phyloP scores from a whole-genome alignment of 2,329 filamentous ascomycete species.

The Helminthosporium solani region DNA sequence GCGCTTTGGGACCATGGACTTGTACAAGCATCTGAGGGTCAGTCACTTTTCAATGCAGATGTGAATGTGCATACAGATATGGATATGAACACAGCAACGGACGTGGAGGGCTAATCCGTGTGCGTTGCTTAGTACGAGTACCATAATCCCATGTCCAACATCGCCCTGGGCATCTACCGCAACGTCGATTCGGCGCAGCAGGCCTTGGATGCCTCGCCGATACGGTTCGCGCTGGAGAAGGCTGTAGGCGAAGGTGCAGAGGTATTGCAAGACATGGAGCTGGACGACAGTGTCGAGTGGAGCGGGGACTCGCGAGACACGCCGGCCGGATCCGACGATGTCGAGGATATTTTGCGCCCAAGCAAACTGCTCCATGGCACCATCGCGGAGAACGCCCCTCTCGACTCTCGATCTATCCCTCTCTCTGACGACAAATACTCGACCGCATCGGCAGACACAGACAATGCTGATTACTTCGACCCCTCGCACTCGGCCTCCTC shows the following conservation, averaged over 20 bases:
- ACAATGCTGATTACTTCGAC: too few relatives aligned
- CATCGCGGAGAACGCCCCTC: background rate
- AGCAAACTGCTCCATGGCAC: slow-evolving; percentile 12
- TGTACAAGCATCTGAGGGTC: slow-evolving; percentile 49
- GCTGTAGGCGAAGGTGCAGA: slow-evolving; percentile 7
- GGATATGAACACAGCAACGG: too few relatives aligned
- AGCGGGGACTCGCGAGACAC: background rate
- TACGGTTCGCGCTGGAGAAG: slow-evolving; percentile 49
- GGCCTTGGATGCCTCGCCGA: slow-evolving; percentile 47
- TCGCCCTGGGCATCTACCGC: slow-evolving; percentile 50
- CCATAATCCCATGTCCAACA: slow-evolving; percentile 44
- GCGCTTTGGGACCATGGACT: slow-evolving; percentile 51
- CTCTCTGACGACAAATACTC: background rate
- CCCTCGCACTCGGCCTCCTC: background rate
- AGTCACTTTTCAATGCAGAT: slow-evolving; percentile 5
- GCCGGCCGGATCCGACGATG: slow-evolving; percentile 13
- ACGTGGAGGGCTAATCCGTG: too few relatives aligned
- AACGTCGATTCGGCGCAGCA: slow-evolving; percentile 43
- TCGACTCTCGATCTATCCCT: too few relatives aligned
- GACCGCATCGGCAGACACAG: too few relatives aligned
- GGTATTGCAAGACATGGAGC: background rate
- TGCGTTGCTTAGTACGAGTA: slow-evolving; percentile 46
- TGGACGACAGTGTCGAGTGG: slow-evolving; percentile 1
- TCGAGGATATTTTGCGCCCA: slow-evolving; percentile 35
- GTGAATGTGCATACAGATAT: too few relatives aligned